Evolutionary conservation across 2,329 filamentous ascomycete genomes (phyloP).

Genomic region (Diaporthe sp.): DNA sequence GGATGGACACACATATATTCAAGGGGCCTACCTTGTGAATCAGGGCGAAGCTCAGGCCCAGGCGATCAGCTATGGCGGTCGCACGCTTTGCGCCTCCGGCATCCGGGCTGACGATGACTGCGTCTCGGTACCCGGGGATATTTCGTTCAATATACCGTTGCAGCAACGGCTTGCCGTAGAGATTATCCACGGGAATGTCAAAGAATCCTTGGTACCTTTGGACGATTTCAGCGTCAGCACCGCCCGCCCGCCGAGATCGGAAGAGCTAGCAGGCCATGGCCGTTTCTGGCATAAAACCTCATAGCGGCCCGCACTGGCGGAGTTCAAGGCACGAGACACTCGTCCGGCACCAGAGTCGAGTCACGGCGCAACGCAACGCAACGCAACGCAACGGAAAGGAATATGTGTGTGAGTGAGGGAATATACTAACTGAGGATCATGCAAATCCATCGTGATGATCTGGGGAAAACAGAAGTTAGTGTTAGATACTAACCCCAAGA

Average conservation of each 20-base stretch:
- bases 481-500: constrained; percentile 13
- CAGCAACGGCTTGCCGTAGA: constrained; percentile 86
- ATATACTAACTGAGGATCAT: constrained; percentile 78
- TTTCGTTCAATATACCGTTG: constrained; percentile 82
- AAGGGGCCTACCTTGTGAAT: constrained; percentile 85
- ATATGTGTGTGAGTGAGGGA: not conserved
- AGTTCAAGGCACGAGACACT: constrained; percentile 30
- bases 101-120: constrained; percentile 95
- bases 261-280: constrained; percentile 20
- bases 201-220: constrained; percentile 93
- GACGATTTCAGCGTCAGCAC: constrained; percentile 32
- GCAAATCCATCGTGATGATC: constrained; percentile 97
- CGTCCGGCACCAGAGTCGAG: not conserved
- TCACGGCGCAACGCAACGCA: not conserved
- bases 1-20: not conserved
- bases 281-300: constrained; percentile 24
- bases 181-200: constrained; percentile 97
- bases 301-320: constrained; percentile 29
- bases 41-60: constrained; percentile 95
- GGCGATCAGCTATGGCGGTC: constrained; percentile 91
- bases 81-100: constrained; percentile 97
- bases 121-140: constrained; percentile 82
- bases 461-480: constrained; percentile 41
- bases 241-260: constrained; percentile 10
- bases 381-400: not conserved